phyloP scores from a whole-genome alignment of 2,329 filamentous ascomycete species.

The Fusarium hostae region DNA sequence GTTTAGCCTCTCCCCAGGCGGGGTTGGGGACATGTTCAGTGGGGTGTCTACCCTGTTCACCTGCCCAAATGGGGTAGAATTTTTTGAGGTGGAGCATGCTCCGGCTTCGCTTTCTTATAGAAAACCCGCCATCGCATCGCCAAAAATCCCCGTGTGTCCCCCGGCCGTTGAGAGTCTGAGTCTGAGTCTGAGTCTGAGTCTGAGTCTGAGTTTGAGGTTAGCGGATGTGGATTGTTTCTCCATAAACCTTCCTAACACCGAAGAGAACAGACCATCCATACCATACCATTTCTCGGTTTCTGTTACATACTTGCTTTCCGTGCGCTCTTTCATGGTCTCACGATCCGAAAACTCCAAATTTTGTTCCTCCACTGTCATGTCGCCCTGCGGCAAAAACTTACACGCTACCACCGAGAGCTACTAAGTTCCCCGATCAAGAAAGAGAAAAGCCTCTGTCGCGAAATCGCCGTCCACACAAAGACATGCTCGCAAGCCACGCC shows the following conservation, averaged over 20 bases:
- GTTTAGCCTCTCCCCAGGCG: background rate
- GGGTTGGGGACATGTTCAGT: background rate
- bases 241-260: constrained; percentile 14
- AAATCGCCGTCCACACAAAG: constrained; percentile 26
- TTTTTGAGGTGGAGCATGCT: constrained; percentile 15
- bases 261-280: constrained; percentile 3
- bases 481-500: constrained; percentile 38
- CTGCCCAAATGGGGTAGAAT: constrained; percentile 39
- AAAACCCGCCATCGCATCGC: constrained; percentile 40
- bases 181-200: background rate
- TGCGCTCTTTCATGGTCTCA: constrained; percentile 10
- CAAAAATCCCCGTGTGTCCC: constrained; percentile 28
- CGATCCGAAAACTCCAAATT: background rate
- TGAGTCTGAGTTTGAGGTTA: background rate
- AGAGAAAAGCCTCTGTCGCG: constrained; percentile 4
- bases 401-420: constrained; percentile 2
- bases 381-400: background rate
- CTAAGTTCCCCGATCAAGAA: background rate
- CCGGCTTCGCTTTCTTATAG: constrained; percentile 42
- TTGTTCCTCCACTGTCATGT: constrained; percentile 12
- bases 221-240: constrained; percentile 20
- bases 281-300: constrained; percentile 17
- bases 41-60: constrained; percentile 10
- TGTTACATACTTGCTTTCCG: constrained; percentile 16
- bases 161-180: constrained; percentile 5